Base-by-base conservation (phyloP, 306 rosid species). In the Cucumis melo region DNA sequence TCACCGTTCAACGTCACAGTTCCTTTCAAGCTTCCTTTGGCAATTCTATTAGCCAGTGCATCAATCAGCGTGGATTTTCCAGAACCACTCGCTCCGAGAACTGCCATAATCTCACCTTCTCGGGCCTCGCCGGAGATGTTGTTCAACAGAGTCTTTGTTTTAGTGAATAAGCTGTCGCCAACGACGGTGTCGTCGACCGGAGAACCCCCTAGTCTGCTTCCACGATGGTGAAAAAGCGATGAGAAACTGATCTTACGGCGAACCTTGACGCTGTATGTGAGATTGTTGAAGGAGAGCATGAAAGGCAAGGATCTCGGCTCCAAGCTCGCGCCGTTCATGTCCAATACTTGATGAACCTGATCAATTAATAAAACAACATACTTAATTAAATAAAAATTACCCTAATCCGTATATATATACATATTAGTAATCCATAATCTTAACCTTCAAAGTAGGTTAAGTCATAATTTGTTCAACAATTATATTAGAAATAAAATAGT, bases 61-160 rank as follows among this genome's bases (percentile, higher is more conserved):
- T 94, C 99, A 24, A 94, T 94, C 7, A 94, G 83, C 1, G 99
- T 94, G 2, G 99, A 94, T 64, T 94, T 94, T 0, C 99, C 99
- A 0, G 99, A 92, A 6, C 99, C 99, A 53, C 97, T 92, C 0
- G 99, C 99, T 2, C 99, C 99, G 8, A 94, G 88, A 5, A 94
- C 97, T 10, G 98, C 97, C 36, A 94, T 79, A 51, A 94, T 89
- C 81, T 94, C 97, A 0, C 99, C 99, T 50, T 94, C 99, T 0
- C 90, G 87, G 0, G 98, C 97, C 72, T 90, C 98, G 11, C 99
- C 98, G 39, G 96, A 90, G 80, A 94, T 89, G 51, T 94, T 89
- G 38, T 92, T 87, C 14, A 94, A 83, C 0, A 94, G 88, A 27
- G 89, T 90, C 87, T 90, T 94, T 9, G 87, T 90, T 10, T 73